These are phyloP conservation scores for Sicyos baderoa DNA, from an alignment of 306 rosid genomes.

Conservation along the genomic window DNA sequence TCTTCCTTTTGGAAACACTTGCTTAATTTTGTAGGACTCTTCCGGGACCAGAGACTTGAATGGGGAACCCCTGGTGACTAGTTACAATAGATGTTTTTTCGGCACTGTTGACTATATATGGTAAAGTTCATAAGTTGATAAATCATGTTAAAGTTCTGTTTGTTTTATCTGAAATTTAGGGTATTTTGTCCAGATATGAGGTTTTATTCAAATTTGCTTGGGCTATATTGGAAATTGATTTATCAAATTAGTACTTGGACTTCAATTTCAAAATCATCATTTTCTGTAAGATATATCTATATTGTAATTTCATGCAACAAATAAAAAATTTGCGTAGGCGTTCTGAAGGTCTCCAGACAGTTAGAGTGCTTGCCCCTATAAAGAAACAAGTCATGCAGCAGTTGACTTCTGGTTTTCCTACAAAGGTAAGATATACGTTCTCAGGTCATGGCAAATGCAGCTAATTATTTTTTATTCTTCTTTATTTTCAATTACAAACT, in stretches of 20 bases:
- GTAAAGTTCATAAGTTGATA: slow-evolving; percentile 32
- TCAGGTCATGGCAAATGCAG: not conserved
- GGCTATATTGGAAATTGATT: slow-evolving; percentile 19
- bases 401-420: slow-evolving; percentile 76
- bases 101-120: slow-evolving; percentile 96
- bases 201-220: slow-evolving; percentile 16
- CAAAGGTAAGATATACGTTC: slow-evolving; percentile 46
- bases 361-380: slow-evolving; percentile 82
- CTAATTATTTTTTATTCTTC: not conserved
- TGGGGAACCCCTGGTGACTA: slow-evolving; percentile 86
- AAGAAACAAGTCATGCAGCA: slow-evolving; percentile 63
- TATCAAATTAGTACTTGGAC: not conserved
- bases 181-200: slow-evolving; percentile 15
- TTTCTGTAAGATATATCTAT: no score
- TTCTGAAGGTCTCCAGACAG: slow-evolving; percentile 79
- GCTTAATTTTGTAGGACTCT: slow-evolving; percentile 29
- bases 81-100: slow-evolving; percentile 59
- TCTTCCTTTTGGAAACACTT: not conserved
- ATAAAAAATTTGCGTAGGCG: slow-evolving; percentile 58
- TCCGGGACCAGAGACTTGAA: slow-evolving; percentile 61
- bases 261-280: not conserved
- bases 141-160: slow-evolving; percentile 12
- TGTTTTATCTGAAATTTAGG: slow-evolving; percentile 20
- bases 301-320: no score
- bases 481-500: not conserved